Evolutionary conservation across 768 basidiomycete genomes (phyloP).

Genomic region (Pleurotus tuber-regium): DNA sequence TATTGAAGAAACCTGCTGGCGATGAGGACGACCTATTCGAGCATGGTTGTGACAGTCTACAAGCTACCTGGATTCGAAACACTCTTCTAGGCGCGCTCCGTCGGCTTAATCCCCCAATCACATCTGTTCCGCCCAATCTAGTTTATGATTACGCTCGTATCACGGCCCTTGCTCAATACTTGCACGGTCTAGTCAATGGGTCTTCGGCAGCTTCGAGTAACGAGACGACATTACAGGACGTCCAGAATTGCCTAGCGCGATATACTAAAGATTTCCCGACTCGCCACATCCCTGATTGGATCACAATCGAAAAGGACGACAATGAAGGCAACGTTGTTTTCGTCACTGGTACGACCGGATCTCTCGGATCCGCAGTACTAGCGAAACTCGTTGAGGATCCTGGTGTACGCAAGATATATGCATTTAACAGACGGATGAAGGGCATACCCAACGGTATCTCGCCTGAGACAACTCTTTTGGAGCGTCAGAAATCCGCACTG

Average conservation of each 20-base stretch:
- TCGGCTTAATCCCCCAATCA: slow-evolving; percentile 11
- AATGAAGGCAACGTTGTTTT: slow-evolving; percentile 4
- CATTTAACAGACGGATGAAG: slow-evolving; percentile 24
- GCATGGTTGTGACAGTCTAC: slow-evolving; percentile 29
- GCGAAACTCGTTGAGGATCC: slow-evolving; percentile 23
- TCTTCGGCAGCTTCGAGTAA: not conserved
- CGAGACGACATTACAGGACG: not conserved
- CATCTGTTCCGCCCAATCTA: slow-evolving; percentile 17
- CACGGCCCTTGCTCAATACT: not conserved
- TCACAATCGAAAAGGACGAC: no score
- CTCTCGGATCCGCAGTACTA: slow-evolving; percentile 24
- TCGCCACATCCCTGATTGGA: not conserved
- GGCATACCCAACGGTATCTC: no score
- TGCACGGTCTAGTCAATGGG: slow-evolving; percentile 14
- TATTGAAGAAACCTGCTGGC: slow-evolving; percentile 19
- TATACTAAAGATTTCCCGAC: slow-evolving; percentile 1
- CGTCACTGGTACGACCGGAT: slow-evolving; percentile 28
- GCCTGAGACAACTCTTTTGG: slow-evolving; percentile 8
- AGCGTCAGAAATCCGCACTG: slow-evolving; percentile 18
- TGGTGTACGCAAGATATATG: slow-evolving; percentile 38
- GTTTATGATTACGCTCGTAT: slow-evolving; percentile 11
- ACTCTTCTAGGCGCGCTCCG: slow-evolving; percentile 16
- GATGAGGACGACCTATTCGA: slow-evolving; percentile 30
- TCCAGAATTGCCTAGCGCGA: not conserved
- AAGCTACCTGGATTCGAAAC: slow-evolving; percentile 26